A percentile compares a stretch with the other conserved stretches of the same genome.
phyloP scores from a whole-genome alignment of 495 filamentous ascomycete genomes.

The Apiosordaria backusii region DNA sequence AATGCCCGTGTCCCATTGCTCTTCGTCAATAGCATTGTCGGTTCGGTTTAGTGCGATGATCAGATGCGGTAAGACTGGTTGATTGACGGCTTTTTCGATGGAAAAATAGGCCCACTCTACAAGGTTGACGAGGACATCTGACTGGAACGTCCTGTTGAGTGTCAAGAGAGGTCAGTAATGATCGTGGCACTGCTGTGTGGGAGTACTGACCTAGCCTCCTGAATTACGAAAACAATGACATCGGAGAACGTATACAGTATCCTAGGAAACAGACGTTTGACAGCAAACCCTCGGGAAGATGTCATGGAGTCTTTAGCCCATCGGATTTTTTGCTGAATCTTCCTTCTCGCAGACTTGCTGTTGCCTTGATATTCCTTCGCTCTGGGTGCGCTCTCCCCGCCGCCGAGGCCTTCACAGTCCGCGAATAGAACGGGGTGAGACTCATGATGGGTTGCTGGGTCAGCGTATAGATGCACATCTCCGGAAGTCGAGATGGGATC shows the following conservation, averaged over 20 bases:
- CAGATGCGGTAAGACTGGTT: slow-evolving; percentile 52
- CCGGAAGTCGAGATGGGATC: slow-evolving; percentile 55
- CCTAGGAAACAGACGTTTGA: slow-evolving; percentile 51
- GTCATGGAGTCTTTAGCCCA: slow-evolving; percentile 45
- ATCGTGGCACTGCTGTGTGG: not conserved
- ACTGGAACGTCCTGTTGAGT: slow-evolving; percentile 31
- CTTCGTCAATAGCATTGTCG: slow-evolving; percentile 43
- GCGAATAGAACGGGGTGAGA: slow-evolving; percentile 51
- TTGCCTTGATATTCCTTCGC: slow-evolving; percentile 16
- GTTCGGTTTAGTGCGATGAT: slow-evolving; percentile 54
- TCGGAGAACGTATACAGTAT: slow-evolving; percentile 56
- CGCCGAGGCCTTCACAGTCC: slow-evolving; percentile 56
- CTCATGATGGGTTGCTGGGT: slow-evolving; percentile 48
- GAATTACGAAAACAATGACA: slow-evolving; percentile 50
- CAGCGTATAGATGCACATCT: slow-evolving; percentile 62
- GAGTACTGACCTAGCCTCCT: slow-evolving; percentile 39
- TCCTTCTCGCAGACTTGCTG: not conserved
- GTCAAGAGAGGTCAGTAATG: not conserved
- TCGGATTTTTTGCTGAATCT: slow-evolving; percentile 1
- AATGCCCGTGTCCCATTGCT: slow-evolving; percentile 46
- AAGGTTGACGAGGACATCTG: slow-evolving; percentile 40
- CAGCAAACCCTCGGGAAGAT: slow-evolving; percentile 39
- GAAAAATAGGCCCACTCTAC: slow-evolving; percentile 41
- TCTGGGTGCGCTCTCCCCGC: slow-evolving; percentile 46
- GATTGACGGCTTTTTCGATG: slow-evolving; percentile 54